Conservation (phyloP, 805 yeast species). For the Maudiozyma bulderi region DNA sequence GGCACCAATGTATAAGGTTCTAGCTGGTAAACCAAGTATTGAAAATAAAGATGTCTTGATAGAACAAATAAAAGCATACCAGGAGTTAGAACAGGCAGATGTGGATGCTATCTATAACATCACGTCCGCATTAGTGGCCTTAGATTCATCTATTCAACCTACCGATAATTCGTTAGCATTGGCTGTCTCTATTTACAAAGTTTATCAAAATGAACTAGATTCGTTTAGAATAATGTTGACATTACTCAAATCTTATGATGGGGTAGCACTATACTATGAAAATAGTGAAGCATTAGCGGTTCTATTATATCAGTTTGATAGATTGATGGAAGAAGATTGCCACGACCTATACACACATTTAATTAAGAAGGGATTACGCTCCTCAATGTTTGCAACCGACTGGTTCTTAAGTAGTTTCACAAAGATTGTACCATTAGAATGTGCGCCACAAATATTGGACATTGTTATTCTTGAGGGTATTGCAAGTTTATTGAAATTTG, state of each 20-base stretch:
- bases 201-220: slow-evolving; percentile 51
- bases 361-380: slow-evolving; percentile 71
- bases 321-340: slow-evolving; percentile 63
- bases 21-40: slow-evolving; percentile 2
- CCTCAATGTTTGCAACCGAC: slow-evolving; percentile 92
- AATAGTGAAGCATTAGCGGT: slow-evolving; percentile 86
- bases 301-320: slow-evolving; percentile 78
- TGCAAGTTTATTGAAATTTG: slow-evolving; percentile 72
- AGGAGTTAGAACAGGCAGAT: not conserved
- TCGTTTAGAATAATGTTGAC: slow-evolving; percentile 71
- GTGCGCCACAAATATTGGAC: slow-evolving; percentile 77
- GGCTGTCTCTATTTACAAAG: slow-evolving; percentile 67
- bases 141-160: slow-evolving; percentile 86
- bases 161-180: slow-evolving; percentile 94
- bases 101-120: slow-evolving; percentile 43
- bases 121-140: slow-evolving; percentile 69
- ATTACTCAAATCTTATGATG: slow-evolving; percentile 70
- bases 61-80: not conserved
- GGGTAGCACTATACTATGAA: slow-evolving; percentile 65
- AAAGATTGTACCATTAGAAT: slow-evolving; percentile 76
- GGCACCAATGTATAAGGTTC: slow-evolving; percentile 4
- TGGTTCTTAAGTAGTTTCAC: slow-evolving; percentile 92
- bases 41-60: not conserved
- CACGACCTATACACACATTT: slow-evolving; percentile 70
- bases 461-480: slow-evolving; percentile 80